Evolutionary conservation across 169 alveolate genomes (phyloP).

Genomic region (Perkinsus chesapeaki): DNA sequence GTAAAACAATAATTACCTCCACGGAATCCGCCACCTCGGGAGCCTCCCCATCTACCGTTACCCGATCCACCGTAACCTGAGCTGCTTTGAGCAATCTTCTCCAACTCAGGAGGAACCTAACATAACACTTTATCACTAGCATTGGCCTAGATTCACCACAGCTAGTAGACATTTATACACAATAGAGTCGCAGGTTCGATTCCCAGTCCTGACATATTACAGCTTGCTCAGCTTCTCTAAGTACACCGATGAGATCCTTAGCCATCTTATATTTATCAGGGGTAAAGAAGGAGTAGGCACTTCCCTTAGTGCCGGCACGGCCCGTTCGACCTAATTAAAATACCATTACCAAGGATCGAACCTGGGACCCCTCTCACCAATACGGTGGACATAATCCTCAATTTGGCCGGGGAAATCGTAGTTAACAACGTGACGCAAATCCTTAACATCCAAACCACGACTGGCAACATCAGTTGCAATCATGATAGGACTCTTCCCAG

Average conservation of each 20-base stretch:
- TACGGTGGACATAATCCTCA: slow-evolving; percentile 96
- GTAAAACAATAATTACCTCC: slow-evolving; percentile 12
- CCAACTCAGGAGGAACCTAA: slow-evolving; percentile 9
- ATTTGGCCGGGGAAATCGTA: slow-evolving; percentile 95
- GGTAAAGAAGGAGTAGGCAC: slow-evolving; percentile 85
- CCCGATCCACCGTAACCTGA: slow-evolving; percentile 23
- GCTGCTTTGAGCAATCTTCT: slow-evolving; percentile 5
- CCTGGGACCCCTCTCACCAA: slow-evolving; percentile 81
- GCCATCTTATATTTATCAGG: slow-evolving; percentile 79
- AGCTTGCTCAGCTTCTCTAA: slow-evolving; percentile 83
- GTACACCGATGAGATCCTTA: slow-evolving; percentile 80
- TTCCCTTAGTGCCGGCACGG: slow-evolving; percentile 80
- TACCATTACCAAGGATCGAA: slow-evolving; percentile 14
- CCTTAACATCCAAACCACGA: slow-evolving; percentile 97
- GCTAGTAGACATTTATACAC: not conserved
- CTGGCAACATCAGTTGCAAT: slow-evolving; percentile 99
- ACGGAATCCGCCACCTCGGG: slow-evolving; percentile 23
- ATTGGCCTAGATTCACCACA: not conserved
- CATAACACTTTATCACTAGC: not conserved
- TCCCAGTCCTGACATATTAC: slow-evolving; percentile 22
- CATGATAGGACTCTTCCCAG: slow-evolving; percentile 83
- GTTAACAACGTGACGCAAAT: slow-evolving; percentile 89
- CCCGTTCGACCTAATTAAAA: slow-evolving; percentile 53
- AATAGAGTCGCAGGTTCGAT: not conserved
- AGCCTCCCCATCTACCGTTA: slow-evolving; percentile 26